Evolutionary conservation across 2,329 filamentous ascomycete species (phyloP), one percentile per base, ranked within the genome.

Genomic region (Beauveria sp.): DNA sequence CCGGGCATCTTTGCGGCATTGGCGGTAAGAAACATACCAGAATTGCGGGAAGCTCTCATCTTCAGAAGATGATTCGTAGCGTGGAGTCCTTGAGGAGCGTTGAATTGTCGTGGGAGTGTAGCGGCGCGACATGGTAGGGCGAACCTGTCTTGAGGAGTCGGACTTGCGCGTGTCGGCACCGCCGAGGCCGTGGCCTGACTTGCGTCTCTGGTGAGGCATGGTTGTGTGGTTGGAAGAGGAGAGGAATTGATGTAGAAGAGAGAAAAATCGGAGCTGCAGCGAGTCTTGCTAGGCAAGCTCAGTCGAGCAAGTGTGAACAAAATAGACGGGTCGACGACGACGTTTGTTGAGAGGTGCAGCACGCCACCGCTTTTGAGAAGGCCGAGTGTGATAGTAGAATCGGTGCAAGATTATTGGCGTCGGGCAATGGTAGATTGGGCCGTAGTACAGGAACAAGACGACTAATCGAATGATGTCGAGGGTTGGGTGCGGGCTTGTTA

Each of bases 1-100:
- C 7, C n/a, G 16, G 28, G 62, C 65, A 62, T 56, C 50, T 63
- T 65, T 53, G 34, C 40, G 22, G 26, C 31, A 60, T 56, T 49
- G 61, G 53, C 12, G 43, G 26, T 34, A 62, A 26, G 50, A 62
- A 62, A 80, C 83, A 62, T 79, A 88, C 85, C 85, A 88, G 69
- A 79, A 87, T 70, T 87, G 84, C 24, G 84, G 84, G 65, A 88
- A 87, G 72, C 81, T 85, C 69, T 87, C 84, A 61, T 85, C 83
- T 60, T 86, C 80, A 59, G 83, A 80, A 70, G 76, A 83, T 70
- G 76, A 77, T 42, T 82, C 79, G 62, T 80, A 76, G 69, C 76
- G 75, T 64, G 83, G 78, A 63, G 76, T 76, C 66, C 84, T 81
- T 28, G 79, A 75, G 53, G 83, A 80, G 60, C 78, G 78, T 12